Base-by-base conservation (phyloP, 345 rosid genomes). In the Corymbia maculata region DNA sequence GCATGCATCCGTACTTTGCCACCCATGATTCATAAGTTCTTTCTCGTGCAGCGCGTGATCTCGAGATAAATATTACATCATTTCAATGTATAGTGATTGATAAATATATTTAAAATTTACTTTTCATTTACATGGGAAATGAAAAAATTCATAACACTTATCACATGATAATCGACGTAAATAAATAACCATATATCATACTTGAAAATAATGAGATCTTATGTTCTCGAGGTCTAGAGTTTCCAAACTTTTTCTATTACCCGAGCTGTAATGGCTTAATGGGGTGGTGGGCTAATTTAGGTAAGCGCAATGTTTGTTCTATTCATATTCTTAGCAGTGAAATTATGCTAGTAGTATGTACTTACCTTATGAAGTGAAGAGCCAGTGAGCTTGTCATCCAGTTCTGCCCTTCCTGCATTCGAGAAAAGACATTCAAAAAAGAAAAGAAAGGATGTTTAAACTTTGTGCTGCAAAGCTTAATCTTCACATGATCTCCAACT, bases 141-240 rank as follows among this genome's bases (percentile, higher is more conserved):
- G 84, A 75, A 49, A 75, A 44, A 42, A 42, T 75, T 75, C 84
- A 75, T 42, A 42, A 42, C 84, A 75, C 84, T 75, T 42, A 28
- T 42, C 49, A 75, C 13, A 4, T 75, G 14, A 75, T 4, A 1
- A 42, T 75, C 8, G 13, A 6, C 44, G 8, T 42, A 7, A 75
- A 0, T 8, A 15, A 3, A 64, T 64, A 1, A n/a, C 17, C 21
- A 2, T 19, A 64, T 19, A 7, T 2, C 0, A 6, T 16, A 14
- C 42, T 64, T n/a, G 2, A n/a, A 64, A 64, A 13, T 64, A n/a
- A n/a, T 16, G 2, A 64, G n/a, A 64, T n/a, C 19, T 13, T 13
- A 64, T 64, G 6, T n/a, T 19, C 8, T 1, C 16, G 7, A 3
- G 19, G 9, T 14, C 14, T 13, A 14, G 42, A n/a, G 19, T 64